These are phyloP conservation scores for Toxicodendron radicans DNA, from an alignment of 345 rosid genomes.

Conservation along the genomic window DNA sequence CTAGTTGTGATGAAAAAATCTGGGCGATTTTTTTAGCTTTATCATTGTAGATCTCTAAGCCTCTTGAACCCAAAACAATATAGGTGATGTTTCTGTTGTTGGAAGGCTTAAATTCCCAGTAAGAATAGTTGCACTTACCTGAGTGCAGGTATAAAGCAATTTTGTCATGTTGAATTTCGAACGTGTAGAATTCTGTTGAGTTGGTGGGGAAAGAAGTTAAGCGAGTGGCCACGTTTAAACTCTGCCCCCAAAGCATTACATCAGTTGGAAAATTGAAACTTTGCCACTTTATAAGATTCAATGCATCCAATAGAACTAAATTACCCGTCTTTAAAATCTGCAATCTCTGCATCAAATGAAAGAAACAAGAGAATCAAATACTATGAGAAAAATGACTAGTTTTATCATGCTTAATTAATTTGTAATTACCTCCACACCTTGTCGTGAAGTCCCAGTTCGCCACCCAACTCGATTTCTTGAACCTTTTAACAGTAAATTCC, in stretches of 20 bases:
- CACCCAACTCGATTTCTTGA: constrained; percentile 56
- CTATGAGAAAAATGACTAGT: neutral
- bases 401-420: neutral
- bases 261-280: constrained; percentile 94
- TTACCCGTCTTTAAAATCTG: constrained; percentile 67
- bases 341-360: constrained; percentile 59
- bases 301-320: constrained; percentile 60
- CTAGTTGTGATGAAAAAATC: constrained; percentile 30
- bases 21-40: constrained; percentile 56
- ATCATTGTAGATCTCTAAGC: constrained; percentile 62
- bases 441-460: constrained; percentile 80
- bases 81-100: constrained; percentile 59
- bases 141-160: constrained; percentile 62
- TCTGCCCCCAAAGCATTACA: constrained; percentile 78
- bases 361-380: neutral
- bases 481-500: constrained; percentile 74
- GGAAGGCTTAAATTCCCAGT: constrained; percentile 82
- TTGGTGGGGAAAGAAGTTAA: constrained; percentile 78
- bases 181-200: constrained; percentile 56
- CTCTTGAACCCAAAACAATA: constrained; percentile 48
- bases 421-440: constrained; percentile 78
- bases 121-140: constrained; percentile 68
- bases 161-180: constrained; percentile 62
- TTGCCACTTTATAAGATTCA: constrained; percentile 77
- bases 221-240: constrained; percentile 74